Conservation (phyloP, 1,284 basidiomycete species). For the Coniferiporia weirii region DNA sequence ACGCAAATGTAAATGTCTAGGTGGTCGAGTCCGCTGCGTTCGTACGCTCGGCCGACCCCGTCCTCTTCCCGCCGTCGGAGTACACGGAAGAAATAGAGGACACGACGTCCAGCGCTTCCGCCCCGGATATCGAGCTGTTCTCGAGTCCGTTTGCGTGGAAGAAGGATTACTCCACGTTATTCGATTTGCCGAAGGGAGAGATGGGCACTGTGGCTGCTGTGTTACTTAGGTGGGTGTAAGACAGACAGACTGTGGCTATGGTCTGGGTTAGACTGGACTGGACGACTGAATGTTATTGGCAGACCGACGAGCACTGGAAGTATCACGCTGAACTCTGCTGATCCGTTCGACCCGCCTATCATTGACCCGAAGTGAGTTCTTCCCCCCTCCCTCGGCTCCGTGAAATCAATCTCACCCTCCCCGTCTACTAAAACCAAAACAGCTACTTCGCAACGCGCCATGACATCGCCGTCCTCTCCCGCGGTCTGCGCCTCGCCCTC, state of each 20-base stretch:
- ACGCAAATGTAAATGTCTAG: slow-evolving; percentile 11
- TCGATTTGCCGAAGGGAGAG: slow-evolving; percentile 17
- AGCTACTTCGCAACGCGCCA: slow-evolving; percentile 16
- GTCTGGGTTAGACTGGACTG: no score
- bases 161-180: background rate
- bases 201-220: slow-evolving; percentile 18
- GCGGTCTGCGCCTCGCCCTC: slow-evolving; percentile 10
- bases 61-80: slow-evolving; percentile 22
- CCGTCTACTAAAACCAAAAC: no score
- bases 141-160: slow-evolving; percentile 20
- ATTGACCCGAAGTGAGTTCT: slow-evolving; percentile 29
- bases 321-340: slow-evolving; percentile 21
- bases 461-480: slow-evolving; percentile 18
- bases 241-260: background rate
- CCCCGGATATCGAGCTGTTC: slow-evolving; percentile 30
- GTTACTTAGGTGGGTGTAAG: slow-evolving; percentile 16
- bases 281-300: background rate
- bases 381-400: no score
- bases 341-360: slow-evolving; percentile 24
- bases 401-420: no score
- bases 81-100: slow-evolving; percentile 19
- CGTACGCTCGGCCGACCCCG: slow-evolving; percentile 27
- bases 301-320: slow-evolving; percentile 18
- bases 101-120: slow-evolving; percentile 24
- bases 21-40: slow-evolving; percentile 29